Evolutionary conservation across 768 basidiomycete species (phyloP).

Genomic region (Russula abietina): DNA sequence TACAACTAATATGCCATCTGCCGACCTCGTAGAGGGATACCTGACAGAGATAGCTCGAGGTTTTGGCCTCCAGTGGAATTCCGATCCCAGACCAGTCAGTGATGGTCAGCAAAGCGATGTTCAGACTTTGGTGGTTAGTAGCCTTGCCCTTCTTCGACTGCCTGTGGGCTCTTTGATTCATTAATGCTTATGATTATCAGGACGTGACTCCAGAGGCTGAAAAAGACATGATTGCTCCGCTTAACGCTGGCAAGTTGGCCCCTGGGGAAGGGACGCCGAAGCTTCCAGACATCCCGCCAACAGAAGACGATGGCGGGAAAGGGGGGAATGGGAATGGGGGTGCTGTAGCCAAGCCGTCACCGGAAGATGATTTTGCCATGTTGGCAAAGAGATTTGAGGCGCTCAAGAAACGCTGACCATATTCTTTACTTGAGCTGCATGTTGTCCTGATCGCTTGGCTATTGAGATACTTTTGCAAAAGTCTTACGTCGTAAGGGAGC

Average conservation of each 20-base stretch:
- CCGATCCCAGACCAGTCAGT: conserved; percentile 31
- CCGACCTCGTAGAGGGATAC: conserved; percentile 80
- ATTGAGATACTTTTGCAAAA: neutral
- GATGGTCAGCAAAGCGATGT: conserved; percentile 29
- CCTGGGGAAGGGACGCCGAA: conserved; percentile 34
- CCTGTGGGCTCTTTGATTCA: neutral
- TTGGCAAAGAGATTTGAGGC: conserved; percentile 78
- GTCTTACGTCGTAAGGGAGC: neutral
- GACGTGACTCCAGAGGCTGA: neutral
- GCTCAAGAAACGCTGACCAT: conserved; percentile 67
- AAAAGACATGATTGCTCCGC: neutral
- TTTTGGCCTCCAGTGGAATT: conserved; percentile 68
- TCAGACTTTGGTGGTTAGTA: conserved; percentile 37
- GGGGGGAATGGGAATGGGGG: conserved; percentile 25
- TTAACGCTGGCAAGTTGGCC: neutral
- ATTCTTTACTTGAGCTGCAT: neutral
- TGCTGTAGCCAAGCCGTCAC: conserved; percentile 32
- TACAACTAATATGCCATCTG: conserved; percentile 57
- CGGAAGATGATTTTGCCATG: conserved; percentile 68
- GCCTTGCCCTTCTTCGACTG: neutral
- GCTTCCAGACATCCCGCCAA: conserved; percentile 48
- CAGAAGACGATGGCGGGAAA: conserved; percentile 39
- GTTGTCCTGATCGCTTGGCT: neutral
- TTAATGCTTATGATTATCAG: neutral
- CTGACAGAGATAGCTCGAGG: conserved; percentile 84